Evolutionary conservation across 352 stramenopile genomes (phyloP), one percentile per base, ranked within the genome.

Genomic region (Pythium vanterpoolii): DNA sequence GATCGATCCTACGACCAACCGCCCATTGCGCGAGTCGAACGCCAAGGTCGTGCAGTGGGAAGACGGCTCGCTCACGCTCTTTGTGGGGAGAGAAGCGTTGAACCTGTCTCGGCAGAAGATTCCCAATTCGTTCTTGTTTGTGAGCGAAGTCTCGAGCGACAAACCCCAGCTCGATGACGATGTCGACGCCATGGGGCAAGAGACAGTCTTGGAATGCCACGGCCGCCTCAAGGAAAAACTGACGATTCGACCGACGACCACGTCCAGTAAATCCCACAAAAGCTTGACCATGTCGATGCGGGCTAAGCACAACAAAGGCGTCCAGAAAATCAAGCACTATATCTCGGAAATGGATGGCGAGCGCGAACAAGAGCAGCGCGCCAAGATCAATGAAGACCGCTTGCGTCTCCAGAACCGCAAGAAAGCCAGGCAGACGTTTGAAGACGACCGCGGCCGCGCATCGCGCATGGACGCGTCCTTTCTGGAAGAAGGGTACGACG

Each of bases 251-350:
- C 86, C 86, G 9, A 92, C 89, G 71, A 90, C 86, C 3, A 93
- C 79, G 13, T 71, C 74, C 27, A 91, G 79, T 56, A 91, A 90
- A 68, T 93, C 86, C 26, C 86, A 95, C 73, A 88, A 89, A 66
- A 92, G 82, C 56, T 71, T 95, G 16, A 95, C 80, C 51, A 93
- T 95, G 86, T 93, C 86, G 39, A 92, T 95, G 83, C 83, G 86
- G 10, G 86, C 86, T 38, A 90, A 92, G 55, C 86, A 95, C 71
- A 95, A 93, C 74, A 95, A 95, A 73, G 86, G 79, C 30, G 77
- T 92, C 42, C 82, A 93, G 62, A 87, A 87, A 58, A 76, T 93
- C 48, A 91, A 95, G 69, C 63, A 90, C 39, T 93, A 95, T 65
- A 89, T 95, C 49, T 93, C 83, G 4, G 86, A 95, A 59, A 56